Conservation (phyloP, 495 filamentous ascomycete species). For the Astrothelium macrocarpum region DNA sequence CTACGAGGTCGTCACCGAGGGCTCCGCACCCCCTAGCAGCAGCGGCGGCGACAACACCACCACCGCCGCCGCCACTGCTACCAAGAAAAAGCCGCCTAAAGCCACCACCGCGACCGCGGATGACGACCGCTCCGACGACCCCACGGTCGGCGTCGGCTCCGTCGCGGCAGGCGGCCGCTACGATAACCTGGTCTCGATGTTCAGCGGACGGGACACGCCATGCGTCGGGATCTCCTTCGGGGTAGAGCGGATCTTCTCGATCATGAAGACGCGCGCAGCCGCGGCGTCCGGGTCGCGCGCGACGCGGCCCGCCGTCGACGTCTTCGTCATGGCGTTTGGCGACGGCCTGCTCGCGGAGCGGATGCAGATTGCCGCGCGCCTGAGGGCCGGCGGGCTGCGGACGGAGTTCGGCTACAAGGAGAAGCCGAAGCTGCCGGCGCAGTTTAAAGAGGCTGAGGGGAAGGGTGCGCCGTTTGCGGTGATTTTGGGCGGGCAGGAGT, state of each 20-base stretch:
- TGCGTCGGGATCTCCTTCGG: constrained; percentile 94
- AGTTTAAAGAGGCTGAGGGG: constrained; percentile 72
- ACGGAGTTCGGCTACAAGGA: constrained; percentile 70
- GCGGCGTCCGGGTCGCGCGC: constrained; percentile 39
- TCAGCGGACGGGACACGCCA: constrained; percentile 76
- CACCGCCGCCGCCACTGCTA: not conserved
- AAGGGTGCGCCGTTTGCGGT: constrained; percentile 63
- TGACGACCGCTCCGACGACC: constrained; percentile 75
- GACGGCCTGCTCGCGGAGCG: constrained; percentile 71
- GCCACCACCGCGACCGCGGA: constrained; percentile 45
- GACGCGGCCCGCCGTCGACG: constrained; percentile 57
- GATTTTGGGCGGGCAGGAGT: constrained; percentile 73
- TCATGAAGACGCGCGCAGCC: constrained; percentile 73
- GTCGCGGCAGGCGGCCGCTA: constrained; percentile 88
- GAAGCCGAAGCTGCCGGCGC: constrained; percentile 66
- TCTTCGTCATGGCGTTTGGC: constrained; percentile 88
- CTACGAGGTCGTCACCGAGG: constrained; percentile 82
- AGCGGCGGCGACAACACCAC: no score
- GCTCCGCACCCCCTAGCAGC: constrained; percentile 54
- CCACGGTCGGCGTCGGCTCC: constrained; percentile 71
- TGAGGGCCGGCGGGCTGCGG: constrained; percentile 78
- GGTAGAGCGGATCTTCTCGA: constrained; percentile 88
- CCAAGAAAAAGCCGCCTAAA: constrained; percentile 53
- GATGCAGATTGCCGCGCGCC: constrained; percentile 58
- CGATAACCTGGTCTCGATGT: constrained; percentile 91